Base-by-base conservation (phyloP, 768 basidiomycete genomes). In the Hemileccinum rubropunctum region DNA sequence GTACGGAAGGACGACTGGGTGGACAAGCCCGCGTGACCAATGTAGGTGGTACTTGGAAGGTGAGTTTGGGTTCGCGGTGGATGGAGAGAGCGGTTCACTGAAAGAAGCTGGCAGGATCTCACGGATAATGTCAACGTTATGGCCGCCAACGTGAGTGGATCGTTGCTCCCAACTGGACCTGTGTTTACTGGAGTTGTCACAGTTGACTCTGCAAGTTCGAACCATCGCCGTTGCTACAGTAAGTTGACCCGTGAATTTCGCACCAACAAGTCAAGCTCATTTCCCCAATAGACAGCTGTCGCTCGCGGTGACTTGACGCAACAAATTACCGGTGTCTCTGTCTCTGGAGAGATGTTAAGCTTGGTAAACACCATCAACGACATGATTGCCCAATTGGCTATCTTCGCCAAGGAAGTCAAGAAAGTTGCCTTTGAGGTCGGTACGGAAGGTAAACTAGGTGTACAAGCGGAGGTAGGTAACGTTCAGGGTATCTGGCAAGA, bases 401-500 rank as follows among this genome's bases (percentile, higher is more conserved):
- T 82, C 58, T 88, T 87, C 65, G 85, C 84, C 42, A 78, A 81
- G 23, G 84, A 88, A 62, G 87, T 98, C 51, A 98, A 94, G 70
- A 91, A 95, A 63, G 95, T 99, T 47, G 97, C 97, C 2, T 76
- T 93, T 30, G 95, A 99, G 68, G 95, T 99, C 63, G 95, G 95
- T 40, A 98, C 95, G 13, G 94, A 98, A 63, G 95, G 97, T n/a
- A 98, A 98, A 71, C 75, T 98, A 6, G 95, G 97, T 58, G 97
- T 95, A 0, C 95, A 97, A 62, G 97, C 97, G 4, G 92, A 98
- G 67, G 91, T 98, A 8, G 93, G 92, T 51, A 91, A 94, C 50
- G 90, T 98, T 6, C 92, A 98, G 64, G 97, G 97, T 34, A 95
- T 93, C 30, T 99, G 97, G 97, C 91, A 95, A 61, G 94, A 95